Evolutionary conservation across 2,329 filamentous ascomycete genomes (phyloP).

Genomic region (Beauveria sp.): DNA sequence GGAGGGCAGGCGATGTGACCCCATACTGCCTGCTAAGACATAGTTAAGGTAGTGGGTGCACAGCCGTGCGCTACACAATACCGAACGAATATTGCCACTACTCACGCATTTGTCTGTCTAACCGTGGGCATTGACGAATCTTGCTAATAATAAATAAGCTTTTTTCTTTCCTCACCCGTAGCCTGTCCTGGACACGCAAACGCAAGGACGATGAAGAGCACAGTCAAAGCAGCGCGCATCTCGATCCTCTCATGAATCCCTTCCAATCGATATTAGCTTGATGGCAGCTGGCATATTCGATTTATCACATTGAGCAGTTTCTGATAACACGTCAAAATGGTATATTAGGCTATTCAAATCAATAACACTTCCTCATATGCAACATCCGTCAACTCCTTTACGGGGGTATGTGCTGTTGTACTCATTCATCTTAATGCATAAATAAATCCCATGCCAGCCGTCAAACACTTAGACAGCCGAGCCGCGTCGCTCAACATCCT

Average conservation of each 20-base stretch:
- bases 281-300: background rate
- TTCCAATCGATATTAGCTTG: no score
- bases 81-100: no score
- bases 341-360: background rate
- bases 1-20: background rate
- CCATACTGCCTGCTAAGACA: no score
- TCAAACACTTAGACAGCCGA: conserved; percentile 22
- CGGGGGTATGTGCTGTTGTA: conserved; percentile 5
- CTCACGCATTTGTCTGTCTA: no score
- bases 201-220: no score
- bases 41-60: background rate
- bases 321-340: background rate
- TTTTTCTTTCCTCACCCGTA: no score
- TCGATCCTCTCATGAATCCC: no score
- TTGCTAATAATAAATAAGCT: no score
- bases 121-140: no score
- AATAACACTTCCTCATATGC: background rate
- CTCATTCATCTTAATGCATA: conserved; percentile 7
- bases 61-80: background rate
- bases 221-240: no score
- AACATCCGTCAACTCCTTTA: background rate
- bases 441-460: background rate
- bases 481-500: conserved; percentile 23
- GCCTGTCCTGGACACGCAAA: no score
- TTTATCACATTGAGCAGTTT: background rate